phyloP scores from a whole-genome alignment of 495 filamentous ascomycete genomes.

The Neurospora sp. region DNA sequence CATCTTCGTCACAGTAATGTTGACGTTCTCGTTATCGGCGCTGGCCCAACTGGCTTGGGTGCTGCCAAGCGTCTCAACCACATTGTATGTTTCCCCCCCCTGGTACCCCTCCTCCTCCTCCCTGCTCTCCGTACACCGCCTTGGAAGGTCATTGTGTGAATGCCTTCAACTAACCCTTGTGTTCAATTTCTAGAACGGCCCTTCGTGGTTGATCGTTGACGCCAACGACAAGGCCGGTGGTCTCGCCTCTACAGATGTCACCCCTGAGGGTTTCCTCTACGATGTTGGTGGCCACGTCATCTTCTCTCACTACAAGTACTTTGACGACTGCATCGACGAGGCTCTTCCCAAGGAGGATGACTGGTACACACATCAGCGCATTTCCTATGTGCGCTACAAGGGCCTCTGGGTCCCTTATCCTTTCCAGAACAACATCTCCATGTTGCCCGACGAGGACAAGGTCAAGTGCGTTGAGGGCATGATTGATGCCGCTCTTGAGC shows the following conservation, averaged over 20 bases:
- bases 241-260: constrained; percentile 93
- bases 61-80: constrained; percentile 97
- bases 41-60: constrained; percentile 92
- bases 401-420: constrained; percentile 94
- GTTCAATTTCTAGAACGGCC: constrained; percentile 50
- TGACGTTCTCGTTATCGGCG: constrained; percentile 96
- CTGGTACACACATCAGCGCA: constrained; percentile 96
- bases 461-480: constrained; percentile 92
- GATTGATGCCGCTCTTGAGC: constrained; percentile 88
- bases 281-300: constrained; percentile 99
- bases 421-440: constrained; percentile 99
- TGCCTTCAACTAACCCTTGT: constrained; percentile 15
- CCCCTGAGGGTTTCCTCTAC: constrained; percentile 95
- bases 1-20: constrained; percentile 51
- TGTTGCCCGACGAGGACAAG: constrained; percentile 95
- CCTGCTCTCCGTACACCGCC: not conserved
- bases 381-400: constrained; percentile 98
- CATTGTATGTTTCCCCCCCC: constrained; percentile 50
- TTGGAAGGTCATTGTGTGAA: not conserved
- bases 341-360: constrained; percentile 86
- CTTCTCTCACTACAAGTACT: constrained; percentile 99
- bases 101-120: constrained; percentile 9
- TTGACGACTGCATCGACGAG: constrained; percentile 97
- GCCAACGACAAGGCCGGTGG: constrained; percentile 88
- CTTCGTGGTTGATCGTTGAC: constrained; percentile 95